Conservation (phyloP, 2,329 filamentous ascomycete species). For the Xylariaceae sp. region DNA sequence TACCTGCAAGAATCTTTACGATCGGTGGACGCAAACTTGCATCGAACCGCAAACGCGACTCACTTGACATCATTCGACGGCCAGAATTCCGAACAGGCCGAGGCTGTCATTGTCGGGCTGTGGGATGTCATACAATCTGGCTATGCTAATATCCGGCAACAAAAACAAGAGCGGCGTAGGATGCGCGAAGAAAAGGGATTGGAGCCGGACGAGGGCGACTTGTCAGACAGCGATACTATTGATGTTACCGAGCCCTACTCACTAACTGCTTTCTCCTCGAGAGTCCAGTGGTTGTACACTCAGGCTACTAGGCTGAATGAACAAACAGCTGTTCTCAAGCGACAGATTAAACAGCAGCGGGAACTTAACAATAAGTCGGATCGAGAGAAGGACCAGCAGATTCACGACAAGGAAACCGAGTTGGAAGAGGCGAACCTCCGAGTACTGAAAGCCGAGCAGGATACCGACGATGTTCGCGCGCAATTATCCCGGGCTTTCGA, state of each 20-base stretch:
- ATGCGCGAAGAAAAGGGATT: conserved; percentile 52
- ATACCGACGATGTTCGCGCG: conserved; percentile 38
- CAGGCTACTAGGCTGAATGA: conserved; percentile 75
- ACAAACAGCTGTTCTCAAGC: conserved; percentile 81
- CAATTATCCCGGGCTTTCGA: conserved; percentile 45
- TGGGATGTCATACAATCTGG: conserved; percentile 55
- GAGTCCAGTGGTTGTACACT: conserved; percentile 72
- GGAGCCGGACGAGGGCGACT: conserved; percentile 54
- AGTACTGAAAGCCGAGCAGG: conserved; percentile 31
- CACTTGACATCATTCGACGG: conserved; percentile 31
- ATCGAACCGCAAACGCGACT: conserved; percentile 33
- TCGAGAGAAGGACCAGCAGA: conserved; percentile 59
- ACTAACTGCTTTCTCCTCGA: conserved; percentile 68
- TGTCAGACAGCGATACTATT: conserved; percentile 57
- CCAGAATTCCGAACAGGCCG: conserved; percentile 50
- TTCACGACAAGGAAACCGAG: conserved; percentile 54
- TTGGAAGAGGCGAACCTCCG: conserved; percentile 40
- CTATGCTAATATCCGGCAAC: conserved; percentile 50
- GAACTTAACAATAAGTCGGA: conserved; percentile 88
- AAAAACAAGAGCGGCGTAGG: conserved; percentile 49
- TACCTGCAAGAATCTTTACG: conserved; percentile 61
- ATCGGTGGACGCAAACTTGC: conserved; percentile 42
- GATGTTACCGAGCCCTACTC: conserved; percentile 60
- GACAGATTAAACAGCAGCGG: conserved; percentile 92
- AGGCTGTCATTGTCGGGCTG: conserved; percentile 47